phyloP scores from a whole-genome alignment of 2,329 filamentous ascomycete species.

The Colletotrichum aenigma region DNA sequence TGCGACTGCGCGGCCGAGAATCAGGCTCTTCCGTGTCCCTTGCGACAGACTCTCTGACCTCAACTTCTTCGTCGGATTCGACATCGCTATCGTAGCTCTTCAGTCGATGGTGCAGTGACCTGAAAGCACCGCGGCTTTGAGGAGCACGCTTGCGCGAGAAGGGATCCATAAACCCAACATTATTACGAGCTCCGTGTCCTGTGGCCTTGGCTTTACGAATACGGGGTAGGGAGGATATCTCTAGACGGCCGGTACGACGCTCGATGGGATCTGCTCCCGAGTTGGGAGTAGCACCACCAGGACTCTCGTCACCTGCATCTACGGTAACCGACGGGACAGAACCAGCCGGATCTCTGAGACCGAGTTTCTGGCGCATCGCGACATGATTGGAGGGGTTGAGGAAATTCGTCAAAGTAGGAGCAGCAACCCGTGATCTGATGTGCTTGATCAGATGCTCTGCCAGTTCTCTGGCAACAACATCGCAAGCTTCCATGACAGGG shows the following conservation, averaged over 20 bases:
- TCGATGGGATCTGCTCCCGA: slow-evolving; percentile 67
- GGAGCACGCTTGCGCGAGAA: slow-evolving; percentile 68
- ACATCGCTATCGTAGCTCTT: slow-evolving; percentile 76
- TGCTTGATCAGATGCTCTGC: slow-evolving; percentile 87
- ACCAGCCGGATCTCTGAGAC: slow-evolving; percentile 43
- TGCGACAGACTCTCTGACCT: slow-evolving; percentile 62
- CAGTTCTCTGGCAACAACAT: slow-evolving; percentile 79
- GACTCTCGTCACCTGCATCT: slow-evolving; percentile 66
- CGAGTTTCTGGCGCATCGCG: slow-evolving; percentile 79
- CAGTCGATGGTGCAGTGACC: slow-evolving; percentile 82
- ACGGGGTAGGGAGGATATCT: slow-evolving; percentile 71
- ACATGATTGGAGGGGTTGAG: slow-evolving; percentile 82
- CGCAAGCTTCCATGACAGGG: slow-evolving; percentile 83
- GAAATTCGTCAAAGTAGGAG: slow-evolving; percentile 78
- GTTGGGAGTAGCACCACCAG: slow-evolving; percentile 68
- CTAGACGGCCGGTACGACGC: slow-evolving; percentile 59
- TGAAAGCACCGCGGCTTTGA: slow-evolving; percentile 64
- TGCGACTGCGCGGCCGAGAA: slow-evolving; percentile 79
- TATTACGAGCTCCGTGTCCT: slow-evolving; percentile 57
- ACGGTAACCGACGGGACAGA: slow-evolving; percentile 52
- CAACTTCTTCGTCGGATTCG: slow-evolving; percentile 86
- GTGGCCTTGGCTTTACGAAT: slow-evolving; percentile 72
- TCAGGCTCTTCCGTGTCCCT: slow-evolving; percentile 87
- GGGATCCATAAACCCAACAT: slow-evolving; percentile 67
- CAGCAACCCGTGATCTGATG: slow-evolving; percentile 85